Percentiles rank a stretch among this genome's conserved stretches.
Evolutionary conservation across 805 yeast species (phyloP).

Genomic region (Nakazawaea populi): DNA sequence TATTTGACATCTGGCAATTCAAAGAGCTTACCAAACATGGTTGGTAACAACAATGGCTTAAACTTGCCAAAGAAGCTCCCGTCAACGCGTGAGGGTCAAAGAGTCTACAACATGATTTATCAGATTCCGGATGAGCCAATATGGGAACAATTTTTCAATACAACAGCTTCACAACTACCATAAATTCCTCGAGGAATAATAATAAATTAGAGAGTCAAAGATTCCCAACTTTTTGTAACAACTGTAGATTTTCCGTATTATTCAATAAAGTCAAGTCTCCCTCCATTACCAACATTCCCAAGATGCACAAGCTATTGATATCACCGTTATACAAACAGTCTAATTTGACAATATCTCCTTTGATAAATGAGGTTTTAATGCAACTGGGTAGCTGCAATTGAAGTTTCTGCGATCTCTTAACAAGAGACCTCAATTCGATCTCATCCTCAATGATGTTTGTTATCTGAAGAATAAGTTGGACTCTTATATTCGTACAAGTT

Average conservation of each 20-base stretch:
- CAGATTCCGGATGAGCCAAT: constrained; percentile 61
- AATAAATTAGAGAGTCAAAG: neutral
- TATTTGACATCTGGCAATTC: neutral
- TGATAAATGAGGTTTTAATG: neutral
- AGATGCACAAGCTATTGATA: neutral
- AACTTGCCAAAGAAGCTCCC: constrained; percentile 1
- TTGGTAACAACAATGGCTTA: neutral
- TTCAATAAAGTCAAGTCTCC: constrained; percentile 8
- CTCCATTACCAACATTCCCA: neutral
- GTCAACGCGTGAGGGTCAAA: constrained; percentile 41
- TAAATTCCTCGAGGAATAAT: neutral
- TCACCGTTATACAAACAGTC: constrained; percentile 11
- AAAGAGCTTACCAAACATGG: neutral
- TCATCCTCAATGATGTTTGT: neutral
- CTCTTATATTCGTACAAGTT: neutral
- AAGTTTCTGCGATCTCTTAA: neutral
- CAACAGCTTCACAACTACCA: constrained; percentile 16
- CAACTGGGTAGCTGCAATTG: neutral
- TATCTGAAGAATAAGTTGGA: constrained; percentile 4
- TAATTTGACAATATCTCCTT: constrained; percentile 10
- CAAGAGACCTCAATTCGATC: neutral
- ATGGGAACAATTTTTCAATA: constrained; percentile 57
- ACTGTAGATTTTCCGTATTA: neutral
- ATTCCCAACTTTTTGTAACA: constrained; percentile 2
- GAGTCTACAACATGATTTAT: constrained; percentile 53